Evolutionary conservation across 345 rosid genomes (phyloP).

Genomic region (Populus euphratica): DNA sequence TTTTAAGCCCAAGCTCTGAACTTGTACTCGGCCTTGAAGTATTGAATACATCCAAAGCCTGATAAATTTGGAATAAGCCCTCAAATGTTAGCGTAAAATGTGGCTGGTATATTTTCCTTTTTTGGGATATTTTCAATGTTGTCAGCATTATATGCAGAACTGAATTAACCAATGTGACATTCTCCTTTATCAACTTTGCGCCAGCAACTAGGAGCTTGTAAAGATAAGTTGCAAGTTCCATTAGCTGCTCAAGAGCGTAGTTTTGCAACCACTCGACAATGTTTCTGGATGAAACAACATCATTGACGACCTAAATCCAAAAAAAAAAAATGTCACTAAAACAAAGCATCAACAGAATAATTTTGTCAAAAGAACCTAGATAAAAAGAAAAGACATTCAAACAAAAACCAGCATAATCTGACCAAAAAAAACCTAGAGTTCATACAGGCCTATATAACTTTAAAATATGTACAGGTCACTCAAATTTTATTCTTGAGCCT

Average conservation of each 20-base stretch:
- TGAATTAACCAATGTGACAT: slow-evolving; percentile 35
- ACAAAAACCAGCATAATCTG: too few relatives aligned
- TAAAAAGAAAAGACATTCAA: too few relatives aligned
- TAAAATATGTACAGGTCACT: neutral
- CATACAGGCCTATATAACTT: neutral
- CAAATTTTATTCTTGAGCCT: too few relatives aligned
- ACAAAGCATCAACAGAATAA: neutral
- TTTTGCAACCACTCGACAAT: slow-evolving; percentile 69
- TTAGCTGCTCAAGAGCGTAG: slow-evolving; percentile 69
- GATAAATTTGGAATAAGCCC: slow-evolving; percentile 57
- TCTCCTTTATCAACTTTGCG: slow-evolving; percentile 39
- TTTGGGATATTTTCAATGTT: slow-evolving; percentile 65
- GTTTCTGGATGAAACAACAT: slow-evolving; percentile 47
- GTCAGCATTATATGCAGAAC: slow-evolving; percentile 48
- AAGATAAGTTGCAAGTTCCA: slow-evolving; percentile 60
- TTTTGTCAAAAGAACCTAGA: neutral
- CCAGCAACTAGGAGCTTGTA: slow-evolving; percentile 51
- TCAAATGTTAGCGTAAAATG: slow-evolving; percentile 64
- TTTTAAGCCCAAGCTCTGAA: slow-evolving; percentile 57
- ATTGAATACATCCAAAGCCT: slow-evolving; percentile 32
- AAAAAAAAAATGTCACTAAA: slow-evolving; percentile 1
- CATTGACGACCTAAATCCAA: slow-evolving; percentile 48
- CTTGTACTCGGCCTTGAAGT: slow-evolving; percentile 29
- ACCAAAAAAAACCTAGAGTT: neutral
- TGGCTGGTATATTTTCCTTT: slow-evolving; percentile 67